Conservation (phyloP, 257 asterid species). For the Gardenia jasminoides region DNA sequence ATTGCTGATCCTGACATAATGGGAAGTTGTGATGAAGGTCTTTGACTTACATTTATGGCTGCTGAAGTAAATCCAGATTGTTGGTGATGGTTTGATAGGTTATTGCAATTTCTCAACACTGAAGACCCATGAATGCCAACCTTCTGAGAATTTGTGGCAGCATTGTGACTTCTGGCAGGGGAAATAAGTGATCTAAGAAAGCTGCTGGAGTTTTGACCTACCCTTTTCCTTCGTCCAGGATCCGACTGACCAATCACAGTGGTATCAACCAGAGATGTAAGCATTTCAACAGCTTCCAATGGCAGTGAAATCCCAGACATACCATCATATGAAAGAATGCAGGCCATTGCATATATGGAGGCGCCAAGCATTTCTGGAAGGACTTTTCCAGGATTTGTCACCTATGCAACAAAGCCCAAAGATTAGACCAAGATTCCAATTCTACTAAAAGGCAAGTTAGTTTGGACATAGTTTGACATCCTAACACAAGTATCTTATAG, state of each 20-base stretch:
- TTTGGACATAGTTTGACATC: neutral
- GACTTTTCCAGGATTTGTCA: conserved; percentile 46
- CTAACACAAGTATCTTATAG: neutral
- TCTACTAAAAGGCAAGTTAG: neutral
- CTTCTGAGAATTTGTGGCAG: conserved; percentile 19
- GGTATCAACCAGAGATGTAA: conserved; percentile 42
- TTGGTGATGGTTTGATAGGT: conserved; percentile 15
- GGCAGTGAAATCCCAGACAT: conserved; percentile 53
- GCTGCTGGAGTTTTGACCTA: conserved; percentile 23
- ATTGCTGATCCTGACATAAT: neutral
- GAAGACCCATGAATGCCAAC: conserved; percentile 5
- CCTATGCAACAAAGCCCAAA: conserved; percentile 36
- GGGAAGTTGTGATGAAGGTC: conserved; percentile 2
- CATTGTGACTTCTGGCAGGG: conserved; percentile 12
- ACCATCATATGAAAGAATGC: conserved; percentile 65
- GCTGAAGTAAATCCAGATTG: conserved; percentile 5
- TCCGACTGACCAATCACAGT: conserved; percentile 34
- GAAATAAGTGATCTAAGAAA: conserved; percentile 33
- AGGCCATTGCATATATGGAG: conserved; percentile 51
- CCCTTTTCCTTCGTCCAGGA: conserved; percentile 13
- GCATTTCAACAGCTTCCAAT: conserved; percentile 35
- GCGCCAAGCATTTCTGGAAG: conserved; percentile 71
- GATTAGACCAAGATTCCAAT: neutral
- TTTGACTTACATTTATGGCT: conserved; percentile 11
- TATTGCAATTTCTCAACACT: conserved; percentile 1